Conservation (phyloP, 2,329 filamentous ascomycete species). For the Pestalotiopsis sp. region DNA sequence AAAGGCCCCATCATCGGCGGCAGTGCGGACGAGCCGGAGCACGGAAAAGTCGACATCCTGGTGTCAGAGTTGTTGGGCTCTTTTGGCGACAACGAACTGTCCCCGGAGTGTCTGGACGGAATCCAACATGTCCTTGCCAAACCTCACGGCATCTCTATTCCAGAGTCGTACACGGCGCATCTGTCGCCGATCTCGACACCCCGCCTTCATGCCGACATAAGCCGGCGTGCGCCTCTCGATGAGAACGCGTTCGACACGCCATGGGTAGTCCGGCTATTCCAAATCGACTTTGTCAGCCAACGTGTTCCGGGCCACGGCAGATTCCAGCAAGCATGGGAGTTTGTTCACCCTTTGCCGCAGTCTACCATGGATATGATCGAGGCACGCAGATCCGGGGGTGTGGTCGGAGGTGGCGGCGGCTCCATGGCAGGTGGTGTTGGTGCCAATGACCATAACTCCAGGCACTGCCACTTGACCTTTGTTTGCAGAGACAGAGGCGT, state of each 20-base stretch:
- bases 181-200: conserved; percentile 90
- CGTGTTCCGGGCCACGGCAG: conserved; percentile 56
- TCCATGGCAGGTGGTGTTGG: conserved; percentile 76
- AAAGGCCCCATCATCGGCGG: conserved; percentile 68
- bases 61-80: conserved; percentile 93
- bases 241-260: conserved; percentile 82
- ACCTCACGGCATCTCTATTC: conserved; percentile 87
- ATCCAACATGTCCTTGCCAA: conserved; percentile 86
- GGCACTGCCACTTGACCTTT: conserved; percentile 79
- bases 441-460: conserved; percentile 87
- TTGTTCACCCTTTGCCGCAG: conserved; percentile 71
- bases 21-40: conserved; percentile 44
- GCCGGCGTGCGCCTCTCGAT: conserved; percentile 61
- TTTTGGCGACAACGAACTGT: conserved; percentile 96
- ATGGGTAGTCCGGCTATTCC: conserved; percentile 91
- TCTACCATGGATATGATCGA: conserved; percentile 56
- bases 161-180: conserved; percentile 89
- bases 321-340: conserved; percentile 82
- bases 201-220: conserved; percentile 80
- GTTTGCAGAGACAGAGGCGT: conserved; percentile 77
- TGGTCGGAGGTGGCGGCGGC: conserved; percentile 68
- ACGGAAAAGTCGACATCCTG: conserved; percentile 82
- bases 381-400: conserved; percentile 63
- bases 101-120: conserved; percentile 93
- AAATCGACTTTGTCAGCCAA: conserved; percentile 82